Evolutionary conservation across 78 protist genomes (phyloP).

Genomic region (Dictyostelium brefeldianum): DNA sequence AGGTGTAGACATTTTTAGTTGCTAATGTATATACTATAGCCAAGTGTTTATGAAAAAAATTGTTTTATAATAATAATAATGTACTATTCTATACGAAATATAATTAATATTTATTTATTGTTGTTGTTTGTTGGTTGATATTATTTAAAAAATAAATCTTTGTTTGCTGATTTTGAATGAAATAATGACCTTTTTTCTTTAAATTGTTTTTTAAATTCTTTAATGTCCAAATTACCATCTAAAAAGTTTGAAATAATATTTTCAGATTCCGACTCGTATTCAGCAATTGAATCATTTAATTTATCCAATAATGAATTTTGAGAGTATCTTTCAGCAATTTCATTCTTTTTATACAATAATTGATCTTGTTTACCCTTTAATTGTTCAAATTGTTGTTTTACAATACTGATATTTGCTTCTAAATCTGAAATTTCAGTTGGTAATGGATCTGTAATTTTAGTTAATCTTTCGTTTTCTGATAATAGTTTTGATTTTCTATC

Average conservation of each 20-base stretch:
- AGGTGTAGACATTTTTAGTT: background rate
- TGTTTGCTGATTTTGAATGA: conserved; percentile 56
- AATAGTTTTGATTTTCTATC: background rate
- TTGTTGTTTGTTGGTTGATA: background rate
- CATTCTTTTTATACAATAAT: background rate
- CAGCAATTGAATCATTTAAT: conserved; percentile 9
- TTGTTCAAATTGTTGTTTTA: background rate
- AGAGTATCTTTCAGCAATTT: background rate
- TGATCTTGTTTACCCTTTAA: background rate
- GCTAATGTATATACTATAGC: background rate
- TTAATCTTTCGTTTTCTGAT: conserved; percentile 7
- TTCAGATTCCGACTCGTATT: conserved; percentile 43
- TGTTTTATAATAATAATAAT: too few relatives aligned
- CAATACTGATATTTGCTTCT: background rate
- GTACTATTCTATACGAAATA: background rate
- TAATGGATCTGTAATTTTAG: background rate
- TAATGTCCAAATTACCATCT: conserved; percentile 58
- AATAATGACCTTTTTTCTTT: conserved; percentile 51
- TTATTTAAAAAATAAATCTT: conserved; percentile 25
- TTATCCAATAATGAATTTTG: conserved; percentile 1
- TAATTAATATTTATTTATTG: background rate
- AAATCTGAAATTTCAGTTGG: background rate
- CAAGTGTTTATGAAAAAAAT: background rate
- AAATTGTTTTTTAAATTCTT: conserved; percentile 72
- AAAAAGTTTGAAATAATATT: conserved; percentile 13